Evolutionary conservation across 208 protist genomes (phyloP).

Genomic region (Crithidia expoeki): DNA sequence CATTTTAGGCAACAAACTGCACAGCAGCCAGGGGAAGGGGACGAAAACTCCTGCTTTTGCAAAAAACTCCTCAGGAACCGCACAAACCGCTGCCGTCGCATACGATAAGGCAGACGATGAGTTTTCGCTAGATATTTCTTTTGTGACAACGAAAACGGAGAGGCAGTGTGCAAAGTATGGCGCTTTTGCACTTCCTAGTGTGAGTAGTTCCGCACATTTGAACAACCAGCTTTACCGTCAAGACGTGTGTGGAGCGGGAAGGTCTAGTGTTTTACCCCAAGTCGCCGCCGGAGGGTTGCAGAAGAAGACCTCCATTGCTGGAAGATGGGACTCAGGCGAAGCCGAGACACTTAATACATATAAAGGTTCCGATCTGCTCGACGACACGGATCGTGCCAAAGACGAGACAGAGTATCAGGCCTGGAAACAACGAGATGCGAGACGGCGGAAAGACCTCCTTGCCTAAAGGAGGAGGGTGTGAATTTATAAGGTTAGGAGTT

Average conservation of each 20-base stretch:
- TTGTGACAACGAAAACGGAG: constrained; percentile 33
- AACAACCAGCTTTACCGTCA: not conserved
- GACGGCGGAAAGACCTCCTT: constrained; percentile 29
- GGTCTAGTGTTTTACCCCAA: not conserved
- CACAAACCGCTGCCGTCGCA: not conserved
- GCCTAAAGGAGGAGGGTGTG: not conserved
- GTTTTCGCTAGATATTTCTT: constrained; percentile 47
- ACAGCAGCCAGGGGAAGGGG: not conserved
- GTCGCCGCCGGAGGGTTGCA: not conserved
- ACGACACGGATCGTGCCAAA: constrained; percentile 69
- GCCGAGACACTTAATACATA: constrained; percentile 22
- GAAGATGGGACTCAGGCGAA: constrained; percentile 22
- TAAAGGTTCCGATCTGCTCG: constrained; percentile 38
- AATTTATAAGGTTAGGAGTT: too few relatives aligned
- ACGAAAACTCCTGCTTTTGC: not conserved
- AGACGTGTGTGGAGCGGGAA: not conserved
- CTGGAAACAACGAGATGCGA: constrained; percentile 52
- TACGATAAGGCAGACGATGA: constrained; percentile 39
- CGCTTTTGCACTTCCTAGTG: not conserved
- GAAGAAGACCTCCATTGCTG: constrained; percentile 14
- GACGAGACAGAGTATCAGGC: constrained; percentile 56
- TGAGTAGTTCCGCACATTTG: constrained; percentile 1
- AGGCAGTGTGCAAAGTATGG: not conserved
- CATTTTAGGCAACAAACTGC: not conserved
- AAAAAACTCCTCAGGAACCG: not conserved